A percentile compares a stretch with the other conserved stretches of the same genome.
Evolutionary conservation across 1,284 basidiomycete genomes (phyloP).

Genomic region (Irpex sp.): DNA sequence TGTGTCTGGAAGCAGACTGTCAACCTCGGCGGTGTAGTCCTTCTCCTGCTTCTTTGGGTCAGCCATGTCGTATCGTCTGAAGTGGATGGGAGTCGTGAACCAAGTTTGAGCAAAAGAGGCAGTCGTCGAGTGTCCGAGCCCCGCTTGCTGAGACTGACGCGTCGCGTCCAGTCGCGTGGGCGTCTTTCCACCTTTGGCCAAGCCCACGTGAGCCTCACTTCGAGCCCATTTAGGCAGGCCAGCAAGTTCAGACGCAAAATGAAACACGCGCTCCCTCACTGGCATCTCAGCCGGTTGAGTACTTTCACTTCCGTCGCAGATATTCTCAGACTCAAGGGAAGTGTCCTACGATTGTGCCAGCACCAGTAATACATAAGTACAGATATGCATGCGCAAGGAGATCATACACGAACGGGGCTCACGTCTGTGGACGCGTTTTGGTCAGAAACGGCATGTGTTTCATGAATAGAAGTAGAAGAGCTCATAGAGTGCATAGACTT

Average conservation of each 20-base stretch:
- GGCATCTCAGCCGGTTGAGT: not conserved
- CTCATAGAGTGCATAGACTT: slow-evolving; percentile 10
- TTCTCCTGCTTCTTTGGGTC: slow-evolving; percentile 79
- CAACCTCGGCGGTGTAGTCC: slow-evolving; percentile 71
- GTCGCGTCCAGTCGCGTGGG: slow-evolving; percentile 40
- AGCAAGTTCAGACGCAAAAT: slow-evolving; percentile 11
- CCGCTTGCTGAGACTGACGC: slow-evolving; percentile 51
- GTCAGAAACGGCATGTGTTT: slow-evolving; percentile 12
- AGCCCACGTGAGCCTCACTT: slow-evolving; percentile 18
- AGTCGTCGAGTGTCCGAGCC: slow-evolving; percentile 1
- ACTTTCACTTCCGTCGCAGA: slow-evolving; percentile 8
- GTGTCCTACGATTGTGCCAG: slow-evolving; percentile 43
- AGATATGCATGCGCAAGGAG: slow-evolving; percentile 31
- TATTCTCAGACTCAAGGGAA: slow-evolving; percentile 21
- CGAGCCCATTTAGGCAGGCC: slow-evolving; percentile 12
- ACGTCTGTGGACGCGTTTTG: slow-evolving; percentile 4
- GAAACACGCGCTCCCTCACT: slow-evolving; percentile 17
- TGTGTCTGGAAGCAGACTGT: slow-evolving; percentile 56
- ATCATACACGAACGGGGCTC: slow-evolving; percentile 46
- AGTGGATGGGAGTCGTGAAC: slow-evolving; percentile 18
- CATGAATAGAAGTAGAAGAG: slow-evolving; percentile 11
- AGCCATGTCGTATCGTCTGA: slow-evolving; percentile 46
- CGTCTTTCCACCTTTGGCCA: slow-evolving; percentile 18
- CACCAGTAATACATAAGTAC: slow-evolving; percentile 42
- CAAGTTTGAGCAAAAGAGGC: slow-evolving; percentile 30